Evolutionary conservation across 2,329 filamentous ascomycete species (phyloP).

Genomic region (Alternaria viburni): DNA sequence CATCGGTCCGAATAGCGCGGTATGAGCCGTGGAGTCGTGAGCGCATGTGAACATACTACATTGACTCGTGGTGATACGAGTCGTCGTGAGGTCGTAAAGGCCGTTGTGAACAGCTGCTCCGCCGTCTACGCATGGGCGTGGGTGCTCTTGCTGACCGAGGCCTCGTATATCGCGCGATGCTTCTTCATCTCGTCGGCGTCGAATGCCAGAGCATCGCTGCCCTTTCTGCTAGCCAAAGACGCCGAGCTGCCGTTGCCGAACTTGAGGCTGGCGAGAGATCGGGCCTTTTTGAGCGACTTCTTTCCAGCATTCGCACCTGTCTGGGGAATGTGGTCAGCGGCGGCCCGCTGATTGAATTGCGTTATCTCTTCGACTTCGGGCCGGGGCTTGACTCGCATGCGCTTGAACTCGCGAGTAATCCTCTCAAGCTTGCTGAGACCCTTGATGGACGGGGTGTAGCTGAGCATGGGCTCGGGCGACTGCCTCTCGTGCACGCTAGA

Average conservation of each 20-base stretch:
- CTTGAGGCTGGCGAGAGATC: conserved; percentile 42
- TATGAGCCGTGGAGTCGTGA: not conserved
- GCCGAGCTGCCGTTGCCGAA: conserved; percentile 40
- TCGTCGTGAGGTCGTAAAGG: conserved; percentile 26
- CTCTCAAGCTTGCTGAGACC: conserved; percentile 63
- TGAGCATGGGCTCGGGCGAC: conserved; percentile 25
- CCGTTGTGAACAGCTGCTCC: conserved; percentile 2
- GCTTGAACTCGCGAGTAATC: conserved; percentile 64
- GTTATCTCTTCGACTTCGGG: conserved; percentile 59
- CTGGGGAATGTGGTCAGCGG: conserved; percentile 23
- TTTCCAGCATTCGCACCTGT: conserved; percentile 34
- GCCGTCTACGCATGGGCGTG: conserved; percentile 7
- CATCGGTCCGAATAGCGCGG: conserved; percentile 7
- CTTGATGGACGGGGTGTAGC: conserved; percentile 30
- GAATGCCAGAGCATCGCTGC: conserved; percentile 43
- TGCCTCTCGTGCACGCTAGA: conserved; percentile 33
- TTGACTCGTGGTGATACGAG: conserved; percentile 19
- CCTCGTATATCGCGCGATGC: conserved; percentile 44
- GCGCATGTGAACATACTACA: conserved; percentile 13
- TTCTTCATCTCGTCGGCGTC: conserved; percentile 47
- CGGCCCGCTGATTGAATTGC: conserved; percentile 32
- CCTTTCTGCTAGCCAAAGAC: conserved; percentile 41
- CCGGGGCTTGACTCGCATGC: conserved; percentile 61
- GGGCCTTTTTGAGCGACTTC: conserved; percentile 46
- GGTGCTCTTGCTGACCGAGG: conserved; percentile 24